Percentiles rank a stretch among this genome's conserved stretches.
Evolutionary conservation across 306 rosid species (phyloP).

Genomic region (Abrus precatorius): DNA sequence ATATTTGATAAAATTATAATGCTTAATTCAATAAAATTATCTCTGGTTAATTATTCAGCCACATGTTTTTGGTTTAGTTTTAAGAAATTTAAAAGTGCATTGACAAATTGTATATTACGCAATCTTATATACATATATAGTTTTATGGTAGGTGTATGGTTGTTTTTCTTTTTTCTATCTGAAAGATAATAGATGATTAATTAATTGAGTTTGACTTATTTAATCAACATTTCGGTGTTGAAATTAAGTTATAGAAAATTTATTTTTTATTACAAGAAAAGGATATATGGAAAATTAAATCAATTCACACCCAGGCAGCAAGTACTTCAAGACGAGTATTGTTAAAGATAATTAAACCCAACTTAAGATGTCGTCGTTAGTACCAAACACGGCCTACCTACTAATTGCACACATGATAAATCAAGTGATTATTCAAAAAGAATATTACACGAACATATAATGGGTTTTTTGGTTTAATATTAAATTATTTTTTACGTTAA

Average conservation of each 20-base stretch:
- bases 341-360: not conserved
- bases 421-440: not conserved
- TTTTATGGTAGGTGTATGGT: not conserved
- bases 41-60: not conserved
- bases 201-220: not conserved
- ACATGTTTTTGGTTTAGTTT: conserved; percentile 13
- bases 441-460: not conserved
- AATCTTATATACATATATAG: not conserved
- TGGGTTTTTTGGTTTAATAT: too few relatives aligned
- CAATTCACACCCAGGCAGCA: not conserved
- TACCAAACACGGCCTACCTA: not conserved
- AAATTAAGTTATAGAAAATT: too few relatives aligned
- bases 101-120: not conserved
- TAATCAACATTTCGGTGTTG: too few relatives aligned
- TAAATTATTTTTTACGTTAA: too few relatives aligned
- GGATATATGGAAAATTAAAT: not conserved
- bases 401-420: not conserved
- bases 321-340: not conserved
- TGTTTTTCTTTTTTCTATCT: not conserved
- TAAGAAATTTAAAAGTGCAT: not conserved
- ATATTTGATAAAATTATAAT: not conserved
- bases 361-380: not conserved
- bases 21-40: not conserved
- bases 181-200: not conserved
- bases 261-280: not conserved